Base-by-base conservation (phyloP, 2,329 filamentous ascomycete genomes). In the Fusarium mangiferae region DNA sequence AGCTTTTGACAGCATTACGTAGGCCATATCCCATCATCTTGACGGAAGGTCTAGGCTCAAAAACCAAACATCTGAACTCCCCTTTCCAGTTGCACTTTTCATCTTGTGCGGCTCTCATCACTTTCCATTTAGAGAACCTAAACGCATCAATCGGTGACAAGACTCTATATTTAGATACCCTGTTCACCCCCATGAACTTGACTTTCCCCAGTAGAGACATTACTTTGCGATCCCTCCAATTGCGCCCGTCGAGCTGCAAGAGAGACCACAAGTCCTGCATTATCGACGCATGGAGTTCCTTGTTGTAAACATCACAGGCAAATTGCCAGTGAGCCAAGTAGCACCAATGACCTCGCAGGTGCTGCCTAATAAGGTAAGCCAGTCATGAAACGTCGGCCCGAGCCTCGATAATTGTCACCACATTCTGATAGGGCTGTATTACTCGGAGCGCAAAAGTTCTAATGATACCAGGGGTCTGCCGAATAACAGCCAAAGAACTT, bases 41-140 rank as follows among this genome's bases (percentile, higher is more conserved):
- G 24, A n/a, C 15, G 15, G 15, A 18, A 12, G 5, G 1, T 24
- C 8, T 12, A 11, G 15, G 15, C 15, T 24, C 36, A 14, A 12
- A 41, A 24, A 11, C 41, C 1, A 18, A 45, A 26, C 11, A 18
- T 13, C n/a, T 22, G 15, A 48, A 30, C 0, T 1, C 0, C 7
- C 26, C 28, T 9, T n/a, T 49, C 15, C 2, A 3, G 20, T 30
- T 17, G 5, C 11, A 49, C 18, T 30, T 48, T n/a, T n/a, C 14
- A 13, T 7, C 20, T 9, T 7, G 11, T 17, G 7, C 3, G 11
- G 5, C 24, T 45, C 1, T 26, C 4, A 5, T 8, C 42, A 5
- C 7, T 26, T 6, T 45, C 11, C 22, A 20, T 10, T 5, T 5
- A 46, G 2, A 6, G 3, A 8, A 9, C 9, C 30, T 24, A 7